These are phyloP conservation scores for Tremellales sp. DNA, from an alignment of 1,284 basidiomycete species.

Conservation along the genomic window DNA sequence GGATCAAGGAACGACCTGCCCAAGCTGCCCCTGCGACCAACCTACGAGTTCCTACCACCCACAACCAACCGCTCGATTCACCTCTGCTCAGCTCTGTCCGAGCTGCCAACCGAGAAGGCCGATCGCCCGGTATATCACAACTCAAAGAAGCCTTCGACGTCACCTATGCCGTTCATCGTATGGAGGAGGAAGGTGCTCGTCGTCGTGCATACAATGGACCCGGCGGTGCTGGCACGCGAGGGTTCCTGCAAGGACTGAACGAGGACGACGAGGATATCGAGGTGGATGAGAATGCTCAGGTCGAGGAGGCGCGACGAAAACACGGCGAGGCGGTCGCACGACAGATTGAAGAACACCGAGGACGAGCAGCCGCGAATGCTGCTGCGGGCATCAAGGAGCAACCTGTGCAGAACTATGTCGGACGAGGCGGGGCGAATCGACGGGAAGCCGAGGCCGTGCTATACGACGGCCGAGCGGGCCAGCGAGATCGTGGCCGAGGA, in stretches of 20 bases:
- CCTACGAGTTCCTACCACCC: conserved; percentile 34
- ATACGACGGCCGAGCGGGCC: conserved; percentile 70
- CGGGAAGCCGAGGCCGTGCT: conserved; percentile 51
- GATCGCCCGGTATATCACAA: conserved; percentile 84
- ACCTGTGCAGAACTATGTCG: conserved; percentile 48
- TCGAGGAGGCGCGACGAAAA: conserved; percentile 54
- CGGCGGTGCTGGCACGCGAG: conserved; percentile 71
- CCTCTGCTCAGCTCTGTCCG: conserved; percentile 78
- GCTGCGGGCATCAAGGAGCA: conserved; percentile 50
- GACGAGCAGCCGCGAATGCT: conserved; percentile 45
- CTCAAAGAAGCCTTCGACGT: conserved; percentile 99
- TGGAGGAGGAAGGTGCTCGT: conserved; percentile 95
- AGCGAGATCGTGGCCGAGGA: conserved; percentile 57
- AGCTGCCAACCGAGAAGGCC: conserved; percentile 67
- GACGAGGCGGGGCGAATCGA: conserved; percentile 50
- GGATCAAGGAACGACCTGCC: conserved; percentile 64
- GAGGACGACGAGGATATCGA: conserved; percentile 87
- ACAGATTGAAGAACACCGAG: conserved; percentile 47
- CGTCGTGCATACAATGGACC: conserved; percentile 71
- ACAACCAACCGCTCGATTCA: conserved; percentile 73
- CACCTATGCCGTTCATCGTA: conserved; percentile 97
- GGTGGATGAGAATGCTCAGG: conserved; percentile 53
- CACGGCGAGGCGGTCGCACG: conserved; percentile 52
- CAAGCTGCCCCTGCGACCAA: conserved; percentile 61
- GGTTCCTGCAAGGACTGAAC: conserved; percentile 81